Conservation (phyloP, 2,329 filamentous ascomycete species). For the Aureobasidium sp. region DNA sequence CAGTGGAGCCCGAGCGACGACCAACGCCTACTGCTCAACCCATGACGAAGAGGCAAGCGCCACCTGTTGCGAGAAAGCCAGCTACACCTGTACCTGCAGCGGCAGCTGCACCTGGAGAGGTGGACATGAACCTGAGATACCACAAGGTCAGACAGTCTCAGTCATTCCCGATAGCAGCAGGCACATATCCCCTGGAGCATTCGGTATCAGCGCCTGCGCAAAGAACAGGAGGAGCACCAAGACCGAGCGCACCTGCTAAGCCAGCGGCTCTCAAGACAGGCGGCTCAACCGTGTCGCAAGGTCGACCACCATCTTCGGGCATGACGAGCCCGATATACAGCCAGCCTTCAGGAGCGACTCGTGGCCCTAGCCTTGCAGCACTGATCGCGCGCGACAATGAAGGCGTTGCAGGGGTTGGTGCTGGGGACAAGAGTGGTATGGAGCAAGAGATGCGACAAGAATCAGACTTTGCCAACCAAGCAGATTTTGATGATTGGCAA, state of each 20-base stretch:
- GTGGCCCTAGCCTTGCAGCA: slow-evolving; percentile 22
- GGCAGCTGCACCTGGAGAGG: slow-evolving; percentile 11
- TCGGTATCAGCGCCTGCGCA: slow-evolving; percentile 17
- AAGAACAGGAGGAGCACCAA: slow-evolving; percentile 22
- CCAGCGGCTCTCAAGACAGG: slow-evolving; percentile 49
- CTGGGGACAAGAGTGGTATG: slow-evolving; percentile 15
- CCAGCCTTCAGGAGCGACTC: slow-evolving; percentile 28
- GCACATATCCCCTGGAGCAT: not conserved
- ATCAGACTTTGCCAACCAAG: not conserved
- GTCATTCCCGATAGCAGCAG: not conserved
- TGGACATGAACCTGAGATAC: slow-evolving; percentile 16
- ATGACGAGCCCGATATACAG: not conserved
- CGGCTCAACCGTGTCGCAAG: slow-evolving; percentile 17
- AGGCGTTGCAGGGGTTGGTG: slow-evolving; percentile 24
- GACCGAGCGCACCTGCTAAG: slow-evolving; percentile 51
- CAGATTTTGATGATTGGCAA: slow-evolving; percentile 42
- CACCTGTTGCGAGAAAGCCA: slow-evolving; percentile 21
- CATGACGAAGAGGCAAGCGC: slow-evolving; percentile 13
- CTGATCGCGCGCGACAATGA: slow-evolving; percentile 29
- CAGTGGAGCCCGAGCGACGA: not conserved
- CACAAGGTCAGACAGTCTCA: slow-evolving; percentile 18
- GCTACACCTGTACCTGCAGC: not conserved
- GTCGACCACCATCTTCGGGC: slow-evolving; percentile 17
- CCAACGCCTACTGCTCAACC: slow-evolving; percentile 1
- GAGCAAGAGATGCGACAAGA: not conserved